Conservation (phyloP, 768 basidiomycete genomes). For the Tricholoma sp. region DNA sequence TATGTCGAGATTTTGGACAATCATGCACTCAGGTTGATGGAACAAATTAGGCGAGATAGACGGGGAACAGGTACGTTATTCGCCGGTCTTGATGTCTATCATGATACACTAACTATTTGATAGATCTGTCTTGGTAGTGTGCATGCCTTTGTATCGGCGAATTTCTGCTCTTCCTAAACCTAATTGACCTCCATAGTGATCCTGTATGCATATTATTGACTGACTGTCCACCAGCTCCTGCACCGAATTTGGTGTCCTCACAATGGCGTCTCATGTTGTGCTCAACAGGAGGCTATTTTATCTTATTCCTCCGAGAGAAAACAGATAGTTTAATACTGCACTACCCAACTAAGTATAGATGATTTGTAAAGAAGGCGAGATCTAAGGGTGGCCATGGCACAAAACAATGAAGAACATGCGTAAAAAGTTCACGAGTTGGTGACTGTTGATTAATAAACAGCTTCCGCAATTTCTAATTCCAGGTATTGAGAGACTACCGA, state of each 20-base stretch:
- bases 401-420: background rate
- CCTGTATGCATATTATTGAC: no score
- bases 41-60: constrained; percentile 47
- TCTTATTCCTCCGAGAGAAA: background rate
- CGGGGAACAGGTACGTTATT: constrained; percentile 34
- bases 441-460: constrained; percentile 1
- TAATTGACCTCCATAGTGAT: background rate
- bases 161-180: background rate
- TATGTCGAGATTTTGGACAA: constrained; percentile 88
- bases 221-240: no score
- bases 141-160: background rate
- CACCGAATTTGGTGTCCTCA: no score
- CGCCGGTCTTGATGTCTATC: background rate
- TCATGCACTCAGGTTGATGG: constrained; percentile 56
- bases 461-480: constrained; percentile 36
- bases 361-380: background rate
- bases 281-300: no score
- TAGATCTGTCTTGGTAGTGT: constrained; percentile 31
- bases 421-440: background rate
- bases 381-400: background rate
- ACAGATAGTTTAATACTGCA: background rate
- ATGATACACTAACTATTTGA: background rate
- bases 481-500: constrained; percentile 44
- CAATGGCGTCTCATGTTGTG: no score
- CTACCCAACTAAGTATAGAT: background rate